Percentiles rank a stretch among this genome's conserved stretches.
phyloP scores from a whole-genome alignment of 495 filamentous ascomycete genomes.

The Aspergillus mulundensis region DNA sequence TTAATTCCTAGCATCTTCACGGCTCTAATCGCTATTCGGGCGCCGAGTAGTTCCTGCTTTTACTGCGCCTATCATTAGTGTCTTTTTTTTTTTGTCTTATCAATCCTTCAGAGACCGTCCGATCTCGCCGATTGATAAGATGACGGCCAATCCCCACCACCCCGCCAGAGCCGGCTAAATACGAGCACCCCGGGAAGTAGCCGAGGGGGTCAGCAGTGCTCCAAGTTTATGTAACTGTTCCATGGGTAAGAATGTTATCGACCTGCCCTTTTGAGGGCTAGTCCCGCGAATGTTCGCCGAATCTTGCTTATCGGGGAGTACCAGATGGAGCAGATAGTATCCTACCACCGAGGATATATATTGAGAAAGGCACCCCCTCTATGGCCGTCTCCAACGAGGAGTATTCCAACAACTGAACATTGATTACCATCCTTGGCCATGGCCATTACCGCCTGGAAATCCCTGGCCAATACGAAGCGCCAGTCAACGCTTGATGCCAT shows the following conservation, averaged over 20 bases:
- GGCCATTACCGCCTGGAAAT: slow-evolving; percentile 36
- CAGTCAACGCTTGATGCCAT: slow-evolving; percentile 51
- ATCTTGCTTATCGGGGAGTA: not conserved
- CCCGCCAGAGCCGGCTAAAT: not conserved
- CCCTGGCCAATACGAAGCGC: slow-evolving; percentile 46
- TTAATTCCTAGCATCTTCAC: too few species aligned
- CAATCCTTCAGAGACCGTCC: not conserved
- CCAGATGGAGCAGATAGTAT: not conserved
- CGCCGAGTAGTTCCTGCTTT: too few species aligned
- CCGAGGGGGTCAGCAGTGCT: too few species aligned
- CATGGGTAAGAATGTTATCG: not conserved
- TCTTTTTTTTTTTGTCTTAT: not conserved
- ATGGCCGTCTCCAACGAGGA: not conserved
- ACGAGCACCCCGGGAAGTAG: not conserved
- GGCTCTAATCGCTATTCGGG: too few species aligned
- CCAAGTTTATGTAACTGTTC: not conserved
- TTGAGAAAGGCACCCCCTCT: not conserved
- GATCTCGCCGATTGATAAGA: not conserved
- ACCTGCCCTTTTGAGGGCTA: not conserved
- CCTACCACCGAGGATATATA: not conserved
- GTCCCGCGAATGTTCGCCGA: not conserved
- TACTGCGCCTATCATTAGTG: not conserved
- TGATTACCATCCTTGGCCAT: not conserved
- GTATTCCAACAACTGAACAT: not conserved
- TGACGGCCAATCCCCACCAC: not conserved